These are phyloP conservation scores for Xylaria digitata DNA, from an alignment of 2,329 filamentous ascomycete species.

Conservation along the genomic window DNA sequence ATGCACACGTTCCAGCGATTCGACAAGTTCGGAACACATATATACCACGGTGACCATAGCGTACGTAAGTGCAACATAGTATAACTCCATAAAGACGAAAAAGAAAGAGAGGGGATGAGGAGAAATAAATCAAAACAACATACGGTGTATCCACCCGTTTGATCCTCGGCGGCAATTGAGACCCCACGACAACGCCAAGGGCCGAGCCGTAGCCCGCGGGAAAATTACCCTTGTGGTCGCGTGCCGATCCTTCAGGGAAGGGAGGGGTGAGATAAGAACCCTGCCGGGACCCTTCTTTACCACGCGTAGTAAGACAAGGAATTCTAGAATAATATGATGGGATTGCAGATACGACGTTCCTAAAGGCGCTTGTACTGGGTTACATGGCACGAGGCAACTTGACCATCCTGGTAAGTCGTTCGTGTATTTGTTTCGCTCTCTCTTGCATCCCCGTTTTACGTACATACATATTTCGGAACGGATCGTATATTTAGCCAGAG, in stretches of 20 bases:
- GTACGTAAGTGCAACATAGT: no score
- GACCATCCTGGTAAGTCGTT: neutral
- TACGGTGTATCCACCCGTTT: conserved; percentile 1
- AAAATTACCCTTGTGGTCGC: conserved; percentile 2
- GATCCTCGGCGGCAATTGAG: conserved; percentile 16
- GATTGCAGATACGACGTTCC: neutral
- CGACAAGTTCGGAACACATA: no score
- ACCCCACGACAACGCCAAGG: conserved; percentile 19
- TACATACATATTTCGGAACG: neutral
- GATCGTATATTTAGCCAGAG: neutral
- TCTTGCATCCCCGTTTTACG: no score
- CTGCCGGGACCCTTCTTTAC: no score
- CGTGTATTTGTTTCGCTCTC: neutral
- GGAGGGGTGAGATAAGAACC: neutral
- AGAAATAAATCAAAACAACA: neutral
- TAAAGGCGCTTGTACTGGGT: neutral
- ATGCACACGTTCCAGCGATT: neutral
- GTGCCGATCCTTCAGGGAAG: conserved; percentile 5
- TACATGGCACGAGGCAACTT: neutral
- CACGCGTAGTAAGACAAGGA: no score
- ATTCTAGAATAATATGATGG: no score
- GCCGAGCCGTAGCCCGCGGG: conserved; percentile 2
- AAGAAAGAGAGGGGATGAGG: neutral
- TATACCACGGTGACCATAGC: neutral
- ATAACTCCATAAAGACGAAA: no score